Evolutionary conservation across 768 basidiomycete species (phyloP).

Genomic region (Infundibulicybe gibba): DNA sequence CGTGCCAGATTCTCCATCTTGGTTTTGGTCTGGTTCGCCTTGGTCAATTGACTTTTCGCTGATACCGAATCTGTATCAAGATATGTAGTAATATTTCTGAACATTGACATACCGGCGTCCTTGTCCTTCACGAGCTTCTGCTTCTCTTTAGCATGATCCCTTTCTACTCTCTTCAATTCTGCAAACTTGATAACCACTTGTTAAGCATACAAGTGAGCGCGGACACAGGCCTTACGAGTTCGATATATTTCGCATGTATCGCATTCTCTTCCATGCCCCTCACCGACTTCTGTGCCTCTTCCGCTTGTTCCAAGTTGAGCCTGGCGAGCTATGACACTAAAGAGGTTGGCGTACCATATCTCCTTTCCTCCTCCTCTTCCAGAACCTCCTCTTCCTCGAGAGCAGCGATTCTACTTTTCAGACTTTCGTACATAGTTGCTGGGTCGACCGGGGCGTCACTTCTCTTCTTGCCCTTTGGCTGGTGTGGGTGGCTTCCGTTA

Average conservation of each 20-base stretch:
- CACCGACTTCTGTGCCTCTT: constrained; percentile 85
- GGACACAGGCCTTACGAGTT: constrained; percentile 54
- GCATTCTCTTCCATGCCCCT: constrained; percentile 80
- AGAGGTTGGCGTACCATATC: constrained; percentile 53
- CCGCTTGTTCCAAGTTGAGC: constrained; percentile 45
- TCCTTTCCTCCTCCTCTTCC: constrained; percentile 83
- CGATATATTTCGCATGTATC: constrained; percentile 84
- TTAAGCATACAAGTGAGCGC: constrained; percentile 6
- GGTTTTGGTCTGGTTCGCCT: constrained; percentile 83
- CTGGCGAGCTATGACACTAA: constrained; percentile 9
- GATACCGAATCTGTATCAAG: constrained; percentile 5
- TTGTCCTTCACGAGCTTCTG: constrained; percentile 90
- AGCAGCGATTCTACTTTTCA: constrained; percentile 86
- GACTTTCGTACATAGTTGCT: constrained; percentile 81
- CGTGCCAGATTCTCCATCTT: constrained; percentile 90
- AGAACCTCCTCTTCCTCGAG: constrained; percentile 85
- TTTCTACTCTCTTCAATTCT: constrained; percentile 81
- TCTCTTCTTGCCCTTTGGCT: constrained; percentile 70
- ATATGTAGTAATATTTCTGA: constrained; percentile 2
- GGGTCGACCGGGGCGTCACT: constrained; percentile 73
- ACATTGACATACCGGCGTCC: constrained; percentile 61
- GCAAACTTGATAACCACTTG: constrained; percentile 59
- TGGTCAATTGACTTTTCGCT: constrained; percentile 85
- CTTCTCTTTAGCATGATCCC: constrained; percentile 89
- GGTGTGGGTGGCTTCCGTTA: constrained; percentile 38